These are phyloP conservation scores for Passalora sequoiae DNA, from an alignment of 2,329 filamentous ascomycete species.

Conservation along the genomic window DNA sequence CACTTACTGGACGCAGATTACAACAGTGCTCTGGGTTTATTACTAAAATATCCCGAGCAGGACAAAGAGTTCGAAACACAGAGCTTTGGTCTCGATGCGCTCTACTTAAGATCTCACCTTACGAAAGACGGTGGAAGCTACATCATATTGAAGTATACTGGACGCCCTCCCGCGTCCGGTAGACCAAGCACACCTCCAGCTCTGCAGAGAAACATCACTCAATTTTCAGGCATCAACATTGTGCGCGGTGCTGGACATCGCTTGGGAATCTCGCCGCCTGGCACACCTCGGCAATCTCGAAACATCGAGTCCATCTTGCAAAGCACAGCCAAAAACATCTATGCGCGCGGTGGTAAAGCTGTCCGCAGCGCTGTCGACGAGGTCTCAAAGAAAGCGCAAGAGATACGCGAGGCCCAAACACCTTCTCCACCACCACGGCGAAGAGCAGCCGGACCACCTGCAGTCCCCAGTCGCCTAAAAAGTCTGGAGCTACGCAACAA, in stretches of 20 bases:
- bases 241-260: conserved; percentile 7
- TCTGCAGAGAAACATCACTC: conserved; percentile 33
- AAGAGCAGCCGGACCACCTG: conserved; percentile 43
- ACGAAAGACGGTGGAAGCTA: conserved; percentile 56
- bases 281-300: conserved; percentile 33
- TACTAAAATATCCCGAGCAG: conserved; percentile 75
- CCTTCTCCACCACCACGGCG: conserved; percentile 31
- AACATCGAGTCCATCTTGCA: conserved; percentile 68
- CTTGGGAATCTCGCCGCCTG: conserved; percentile 12
- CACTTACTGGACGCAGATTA: conserved; percentile 82
- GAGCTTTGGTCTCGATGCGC: conserved; percentile 79
- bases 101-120: conserved; percentile 65
- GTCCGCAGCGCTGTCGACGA: conserved; percentile 77
- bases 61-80: conserved; percentile 37
- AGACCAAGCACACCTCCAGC: conserved; percentile 31
- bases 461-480: conserved; percentile 35
- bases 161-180: conserved; percentile 34
- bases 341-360: conserved; percentile 69
- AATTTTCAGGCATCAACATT: conserved; percentile 28
- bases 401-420: conserved; percentile 49
- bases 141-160: conserved; percentile 67
- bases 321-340: conserved; percentile 68
- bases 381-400: conserved; percentile 69
- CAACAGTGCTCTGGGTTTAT: conserved; percentile 71
- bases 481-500: conserved; percentile 61